Evolutionary conservation across 73 alveolate genomes (phyloP), one percentile per base, ranked within the genome.

Genomic region (Paramecium pentaurelia): DNA sequence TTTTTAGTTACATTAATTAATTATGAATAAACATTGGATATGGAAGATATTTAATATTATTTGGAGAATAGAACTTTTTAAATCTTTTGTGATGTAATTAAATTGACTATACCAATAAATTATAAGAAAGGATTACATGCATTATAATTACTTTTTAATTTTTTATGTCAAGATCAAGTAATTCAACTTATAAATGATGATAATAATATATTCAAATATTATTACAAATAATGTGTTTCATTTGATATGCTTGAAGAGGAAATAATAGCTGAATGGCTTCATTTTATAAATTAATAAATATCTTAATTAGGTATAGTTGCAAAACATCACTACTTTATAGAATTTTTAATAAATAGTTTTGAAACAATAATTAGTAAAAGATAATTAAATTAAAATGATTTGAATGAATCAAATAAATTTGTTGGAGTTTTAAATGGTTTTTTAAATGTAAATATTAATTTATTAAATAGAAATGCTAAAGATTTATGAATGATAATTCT

Each of bases 1-100:
- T 80, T 45, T 10, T 36, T 36, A 11, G 49, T 27, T 6, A 27
- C 49, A 12, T 27, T 42, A 20, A 80, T 80, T 8, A 45, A 40
- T 42, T 12, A 44, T 80, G 91, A 32, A 32, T 34, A 40, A 27
- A 80, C 47, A 3, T 25, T 32, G 9, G 91, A 80, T 20, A 4
- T 80, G 44, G 91, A 80, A 44, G 91, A 80, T 49, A 32, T 42
- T 14, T 25, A 80, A 44, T 80, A 44, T 28, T 80, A 80, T 80
- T 44, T 80, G 9, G 91, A 80, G 6, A 28, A 40, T 45, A 44
- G 75, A 25, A 80, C 91, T 1, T 49, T 80, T 6, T n/a, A 44
- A 10, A 36, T 25, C 0, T 20, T 47, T 38, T 40, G 77, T 49
- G 75, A 80, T 32, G 58, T 73, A 5, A 73, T 37, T 14, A 36